Base-by-base conservation (phyloP, 2,329 filamentous ascomycete species). In the Xylaria sp. region DNA sequence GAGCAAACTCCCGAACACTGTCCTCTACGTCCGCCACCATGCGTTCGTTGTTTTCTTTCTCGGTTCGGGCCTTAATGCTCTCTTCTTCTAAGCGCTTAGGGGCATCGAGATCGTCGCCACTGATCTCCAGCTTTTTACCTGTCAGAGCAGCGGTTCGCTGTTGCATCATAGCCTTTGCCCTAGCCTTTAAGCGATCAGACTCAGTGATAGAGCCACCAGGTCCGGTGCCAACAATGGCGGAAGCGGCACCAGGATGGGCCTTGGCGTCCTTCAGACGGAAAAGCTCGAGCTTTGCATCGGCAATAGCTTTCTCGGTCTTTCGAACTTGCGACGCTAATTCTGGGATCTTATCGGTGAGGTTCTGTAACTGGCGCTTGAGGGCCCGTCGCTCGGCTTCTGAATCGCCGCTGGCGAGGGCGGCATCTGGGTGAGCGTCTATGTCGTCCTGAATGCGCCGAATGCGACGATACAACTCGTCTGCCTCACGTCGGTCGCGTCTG, bases 11-110 rank as follows among this genome's bases (percentile, higher is more conserved):
- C 34, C 87, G 87, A 51, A 97, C 92, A 69, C 92, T 96, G 49
- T 97, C 94, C 72, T 99, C 94, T 1, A 99, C 93, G 74, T 99
- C 94, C 57, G 86, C 87, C 23, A 96, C 93, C 93, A 99, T 97
- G 59, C 89, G 86, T 75, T 99, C 94, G 68, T 97, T 96, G 68
- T 91, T 90, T 72, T 97, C 93, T 68, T 90, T 90, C 71, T 99
- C 94, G 9, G 86, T 88, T 72, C 87, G 87, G 53, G 92, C 84
- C 66, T 87, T 88, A 63, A 89, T 85, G 67, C 80, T 94, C 75
- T 99, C 93, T 67, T 95, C 90, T 73, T 97, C 94, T 13, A 97
- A 76, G 39, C 94, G 86, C 76, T 91, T 90, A 52, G 92, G 87
- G 2, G 90, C 91, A 64, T 90, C 90, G 30, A 83, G 81, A 64